Evolutionary conservation across 2,329 filamentous ascomycete genomes (phyloP).

Genomic region (Hypoxylon sp.): DNA sequence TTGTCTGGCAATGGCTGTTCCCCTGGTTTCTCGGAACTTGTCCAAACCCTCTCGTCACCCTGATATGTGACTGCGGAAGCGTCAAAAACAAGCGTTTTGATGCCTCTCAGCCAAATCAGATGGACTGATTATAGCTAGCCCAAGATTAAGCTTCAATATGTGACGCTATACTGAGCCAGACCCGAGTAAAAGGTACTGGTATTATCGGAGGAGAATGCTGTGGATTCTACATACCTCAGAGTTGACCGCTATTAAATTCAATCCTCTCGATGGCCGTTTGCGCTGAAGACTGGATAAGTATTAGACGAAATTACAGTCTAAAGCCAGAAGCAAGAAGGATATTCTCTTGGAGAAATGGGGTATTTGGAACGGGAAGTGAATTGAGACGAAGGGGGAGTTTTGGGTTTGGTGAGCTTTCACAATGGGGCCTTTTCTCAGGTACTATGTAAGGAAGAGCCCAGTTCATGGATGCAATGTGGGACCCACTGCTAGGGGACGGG

Average conservation of each 20-base stretch:
- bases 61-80: conserved; percentile 22
- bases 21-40: conserved; percentile 3
- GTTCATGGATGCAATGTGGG: conserved; percentile 19
- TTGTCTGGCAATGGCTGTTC: conserved; percentile 12
- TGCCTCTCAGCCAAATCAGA: conserved; percentile 19
- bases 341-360: conserved; percentile 17
- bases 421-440: conserved; percentile 39
- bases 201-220: conserved; percentile 1
- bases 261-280: conserved; percentile 23
- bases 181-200: conserved; percentile 1
- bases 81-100: conserved; percentile 17
- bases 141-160: conserved; percentile 1
- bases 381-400: conserved; percentile 16
- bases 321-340: conserved; percentile 18
- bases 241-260: conserved; percentile 17
- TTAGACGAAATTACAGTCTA: conserved; percentile 29
- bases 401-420: conserved; percentile 29
- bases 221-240: conserved; percentile 30
- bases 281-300: conserved; percentile 27
- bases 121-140: conserved; percentile 9
- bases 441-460: conserved; percentile 28
- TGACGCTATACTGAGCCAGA: conserved; percentile 6
- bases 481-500: conserved; percentile 23
- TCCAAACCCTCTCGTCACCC: conserved; percentile 8
- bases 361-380: conserved; percentile 20